Base-by-base conservation (phyloP, 2,329 filamentous ascomycete genomes). In the Xylaria sp. region DNA sequence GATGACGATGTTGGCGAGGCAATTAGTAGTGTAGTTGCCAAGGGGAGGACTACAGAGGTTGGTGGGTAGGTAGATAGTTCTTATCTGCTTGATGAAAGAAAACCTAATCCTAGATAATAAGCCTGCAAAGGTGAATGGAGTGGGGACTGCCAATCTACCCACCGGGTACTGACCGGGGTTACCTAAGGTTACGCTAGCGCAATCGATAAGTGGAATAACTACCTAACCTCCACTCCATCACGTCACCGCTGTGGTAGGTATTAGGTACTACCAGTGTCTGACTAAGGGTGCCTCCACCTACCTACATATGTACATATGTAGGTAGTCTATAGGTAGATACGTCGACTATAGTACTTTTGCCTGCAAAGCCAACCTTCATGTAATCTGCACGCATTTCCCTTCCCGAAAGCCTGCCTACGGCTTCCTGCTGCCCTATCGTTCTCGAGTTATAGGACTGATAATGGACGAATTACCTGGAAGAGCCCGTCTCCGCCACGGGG, bases 401-500 rank as follows among this genome's bases (percentile, higher is more conserved):
- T 24, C 9, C n/a, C 21, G 24, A 12, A 51, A 14, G 47, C 47
- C 45, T 17, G 1, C 8, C 24, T n/a, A 48, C 2, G 39, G 17
- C 24, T 11, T 7, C 27, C 30, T 19, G n/a, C 42, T 7, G 17
- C 42, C 7, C 17, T 12, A 27, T 11, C 27, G 3, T 45, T 21
- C 21, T 53, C 24, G 34, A 7, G 39, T 54, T 48, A 17, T 9
- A 21, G 30, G 27, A 45, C 65, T 36, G 63, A 69, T 50, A 65
- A 76, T 76, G 75, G 64, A 70, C 67, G 71, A 72, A 21, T 74
- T 69, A 53, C 67, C 73, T 42, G 65, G 45, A 66, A 36, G 56
- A 36, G 21, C 50, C 27, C 54, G 19, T 42, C 47, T 48, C 48
- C 54, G 71, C 67, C 67, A 62, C 8, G 87, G 86, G 1, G 87